phyloP scores from a whole-genome alignment of 495 filamentous ascomycete species.

The Bryoglossum gracile region DNA sequence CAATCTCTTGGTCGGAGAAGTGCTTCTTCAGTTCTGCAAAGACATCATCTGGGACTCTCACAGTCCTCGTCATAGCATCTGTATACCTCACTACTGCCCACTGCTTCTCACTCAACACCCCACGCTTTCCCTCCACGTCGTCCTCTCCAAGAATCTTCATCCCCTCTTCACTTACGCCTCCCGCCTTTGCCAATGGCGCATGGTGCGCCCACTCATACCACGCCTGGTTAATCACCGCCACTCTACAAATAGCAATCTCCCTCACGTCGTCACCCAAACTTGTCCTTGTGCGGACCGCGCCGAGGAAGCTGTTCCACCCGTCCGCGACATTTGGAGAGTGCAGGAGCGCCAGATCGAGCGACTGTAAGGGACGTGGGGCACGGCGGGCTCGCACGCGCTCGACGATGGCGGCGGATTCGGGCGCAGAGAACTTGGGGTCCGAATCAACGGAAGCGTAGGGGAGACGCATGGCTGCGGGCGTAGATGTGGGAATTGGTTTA shows the following conservation, averaged over 20 bases:
- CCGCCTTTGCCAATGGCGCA: slow-evolving; percentile 47
- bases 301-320: slow-evolving; percentile 77
- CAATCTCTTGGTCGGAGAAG: slow-evolving; percentile 61
- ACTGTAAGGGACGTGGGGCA: slow-evolving; percentile 54
- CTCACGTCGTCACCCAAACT: slow-evolving; percentile 50
- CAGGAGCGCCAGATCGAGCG: slow-evolving; percentile 65
- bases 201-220: slow-evolving; percentile 79
- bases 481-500: too few species aligned
- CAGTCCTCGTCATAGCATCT: slow-evolving; percentile 67
- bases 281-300: slow-evolving; percentile 62
- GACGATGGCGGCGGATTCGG: slow-evolving; percentile 50
- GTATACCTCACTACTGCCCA: slow-evolving; percentile 61
- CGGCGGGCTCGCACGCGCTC: slow-evolving; percentile 55
- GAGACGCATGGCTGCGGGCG: slow-evolving; percentile 75
- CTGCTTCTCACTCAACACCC: slow-evolving; percentile 45
- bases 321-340: slow-evolving; percentile 66
- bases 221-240: slow-evolving; percentile 65
- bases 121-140: not conserved
- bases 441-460: slow-evolving; percentile 55
- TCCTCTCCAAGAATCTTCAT: slow-evolving; percentile 18
- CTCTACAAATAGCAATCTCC: slow-evolving; percentile 67
- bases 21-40: slow-evolving; percentile 51
- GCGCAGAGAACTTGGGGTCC: slow-evolving; percentile 37
- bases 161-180: slow-evolving; percentile 23
- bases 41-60: slow-evolving; percentile 53